Evolutionary conservation across 192 early-diverging fungal genomes (phyloP).

Genomic region (Spizellomyces punctatus): DNA sequence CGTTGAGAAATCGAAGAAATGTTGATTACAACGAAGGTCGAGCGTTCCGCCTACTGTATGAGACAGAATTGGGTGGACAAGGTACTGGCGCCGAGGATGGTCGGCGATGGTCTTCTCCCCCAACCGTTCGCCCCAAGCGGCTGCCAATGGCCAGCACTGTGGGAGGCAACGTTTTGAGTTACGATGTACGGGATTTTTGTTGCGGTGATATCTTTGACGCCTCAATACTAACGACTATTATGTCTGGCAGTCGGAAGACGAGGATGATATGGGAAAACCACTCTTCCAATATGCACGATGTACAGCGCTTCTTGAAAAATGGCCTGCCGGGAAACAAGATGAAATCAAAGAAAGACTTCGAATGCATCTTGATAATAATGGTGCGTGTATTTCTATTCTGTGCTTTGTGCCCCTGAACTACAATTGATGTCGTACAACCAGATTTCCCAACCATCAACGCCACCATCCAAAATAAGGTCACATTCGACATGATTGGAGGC

Average conservation of each 20-base stretch:
- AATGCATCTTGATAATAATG: constrained; percentile 22
- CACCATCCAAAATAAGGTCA: constrained; percentile 19
- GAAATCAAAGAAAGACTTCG: constrained; percentile 11
- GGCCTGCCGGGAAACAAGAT: background rate
- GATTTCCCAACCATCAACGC: constrained; percentile 38
- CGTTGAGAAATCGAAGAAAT: constrained; percentile 8
- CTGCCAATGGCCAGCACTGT: constrained; percentile 18
- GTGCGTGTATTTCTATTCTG: background rate
- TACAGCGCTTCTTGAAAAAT: constrained; percentile 7
- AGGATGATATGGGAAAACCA: constrained; percentile 14
- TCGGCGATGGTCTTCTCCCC: constrained; percentile 6
- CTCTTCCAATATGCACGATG: constrained; percentile 28
- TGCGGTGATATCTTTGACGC: no score
- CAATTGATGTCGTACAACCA: background rate
- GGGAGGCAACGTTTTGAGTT: constrained; percentile 4
- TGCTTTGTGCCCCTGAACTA: background rate
- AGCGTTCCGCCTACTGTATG: background rate
- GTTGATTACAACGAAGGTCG: constrained; percentile 28
- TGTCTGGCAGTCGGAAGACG: background rate
- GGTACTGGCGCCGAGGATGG: background rate
- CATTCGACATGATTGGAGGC: constrained; percentile 46
- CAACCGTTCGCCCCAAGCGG: background rate
- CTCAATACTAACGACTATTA: no score
- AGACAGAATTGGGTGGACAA: background rate
- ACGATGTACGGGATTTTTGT: background rate